Conservation (phyloP, 2,329 filamentous ascomycete genomes). For the Ploettnerulaceae sp. region DNA sequence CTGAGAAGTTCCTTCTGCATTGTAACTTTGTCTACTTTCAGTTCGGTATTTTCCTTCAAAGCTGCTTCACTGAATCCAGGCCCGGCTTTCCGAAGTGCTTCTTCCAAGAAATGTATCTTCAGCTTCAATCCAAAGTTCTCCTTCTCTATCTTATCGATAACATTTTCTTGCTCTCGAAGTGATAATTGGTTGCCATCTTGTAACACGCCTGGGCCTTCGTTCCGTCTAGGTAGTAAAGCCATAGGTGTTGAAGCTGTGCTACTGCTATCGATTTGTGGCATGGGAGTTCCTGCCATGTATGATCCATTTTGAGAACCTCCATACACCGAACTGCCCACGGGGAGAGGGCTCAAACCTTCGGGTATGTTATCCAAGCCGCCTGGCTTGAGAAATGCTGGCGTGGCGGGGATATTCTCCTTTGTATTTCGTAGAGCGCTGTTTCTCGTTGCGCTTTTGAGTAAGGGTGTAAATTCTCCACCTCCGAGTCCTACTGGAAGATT, state of each 20-base stretch:
- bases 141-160: constrained; percentile 94
- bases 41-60: constrained; percentile 88
- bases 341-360: constrained; percentile 69
- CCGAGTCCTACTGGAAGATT: constrained; percentile 60
- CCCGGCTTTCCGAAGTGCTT: constrained; percentile 79
- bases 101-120: constrained; percentile 94
- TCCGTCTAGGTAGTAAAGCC: constrained; percentile 59
- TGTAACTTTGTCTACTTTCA: constrained; percentile 88
- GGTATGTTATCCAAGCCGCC: constrained; percentile 57
- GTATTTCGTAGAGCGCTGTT: constrained; percentile 63
- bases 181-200: constrained; percentile 89
- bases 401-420: constrained; percentile 60
- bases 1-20: constrained; percentile 82
- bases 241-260: constrained; percentile 82
- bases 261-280: constrained; percentile 72
- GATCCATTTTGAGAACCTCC: constrained; percentile 58
- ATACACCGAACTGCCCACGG: constrained; percentile 67
- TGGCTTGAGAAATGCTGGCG: constrained; percentile 61
- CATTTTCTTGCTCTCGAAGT: constrained; percentile 87
- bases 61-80: constrained; percentile 86
- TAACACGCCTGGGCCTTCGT: constrained; percentile 61
- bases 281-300: constrained; percentile 63
- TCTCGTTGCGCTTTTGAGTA: constrained; percentile 75
- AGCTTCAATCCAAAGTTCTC: constrained; percentile 97
- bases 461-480: constrained; percentile 83